phyloP scores from a whole-genome alignment of 176 grass and related monocot species.

The Rhynchospora pubera region DNA sequence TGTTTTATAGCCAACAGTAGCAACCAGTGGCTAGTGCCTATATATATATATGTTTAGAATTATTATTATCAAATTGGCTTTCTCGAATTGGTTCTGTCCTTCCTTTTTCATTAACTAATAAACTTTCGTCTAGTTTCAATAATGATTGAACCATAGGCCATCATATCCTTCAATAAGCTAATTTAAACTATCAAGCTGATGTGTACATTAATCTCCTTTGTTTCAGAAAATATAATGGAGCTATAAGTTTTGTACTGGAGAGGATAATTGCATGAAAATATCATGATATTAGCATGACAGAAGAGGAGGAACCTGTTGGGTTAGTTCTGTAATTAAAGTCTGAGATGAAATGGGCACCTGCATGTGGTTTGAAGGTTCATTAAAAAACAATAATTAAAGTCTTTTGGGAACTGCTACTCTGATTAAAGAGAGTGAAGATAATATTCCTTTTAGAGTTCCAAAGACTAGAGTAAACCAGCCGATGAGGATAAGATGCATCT shows the following conservation, averaged over 20 bases:
- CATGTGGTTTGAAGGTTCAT: not conserved
- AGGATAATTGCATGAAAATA: not conserved
- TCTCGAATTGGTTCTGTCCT: not conserved
- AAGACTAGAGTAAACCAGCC: not conserved
- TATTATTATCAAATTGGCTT: not conserved
- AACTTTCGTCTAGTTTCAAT: not conserved
- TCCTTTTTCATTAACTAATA: not conserved
- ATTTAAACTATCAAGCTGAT: not conserved
- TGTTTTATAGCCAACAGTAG: not conserved
- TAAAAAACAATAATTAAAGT: not conserved
- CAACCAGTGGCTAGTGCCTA: not conserved
- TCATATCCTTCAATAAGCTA: not conserved
- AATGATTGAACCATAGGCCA: not conserved
- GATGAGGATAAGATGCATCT: not conserved
- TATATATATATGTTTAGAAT: not conserved
- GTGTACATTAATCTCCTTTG: not conserved
- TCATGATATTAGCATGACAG: not conserved
- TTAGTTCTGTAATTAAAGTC: not conserved
- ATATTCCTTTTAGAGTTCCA: constrained; percentile 9
- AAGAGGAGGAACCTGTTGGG: not conserved
- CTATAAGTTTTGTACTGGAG: not conserved
- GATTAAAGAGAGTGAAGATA: constrained; percentile 1
- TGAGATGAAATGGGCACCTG: not conserved
- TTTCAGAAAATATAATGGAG: not conserved
- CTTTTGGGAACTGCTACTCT: not conserved